Evolutionary conservation across 768 basidiomycete species (phyloP).

Genomic region (Dacryopinax primogenitus): DNA sequence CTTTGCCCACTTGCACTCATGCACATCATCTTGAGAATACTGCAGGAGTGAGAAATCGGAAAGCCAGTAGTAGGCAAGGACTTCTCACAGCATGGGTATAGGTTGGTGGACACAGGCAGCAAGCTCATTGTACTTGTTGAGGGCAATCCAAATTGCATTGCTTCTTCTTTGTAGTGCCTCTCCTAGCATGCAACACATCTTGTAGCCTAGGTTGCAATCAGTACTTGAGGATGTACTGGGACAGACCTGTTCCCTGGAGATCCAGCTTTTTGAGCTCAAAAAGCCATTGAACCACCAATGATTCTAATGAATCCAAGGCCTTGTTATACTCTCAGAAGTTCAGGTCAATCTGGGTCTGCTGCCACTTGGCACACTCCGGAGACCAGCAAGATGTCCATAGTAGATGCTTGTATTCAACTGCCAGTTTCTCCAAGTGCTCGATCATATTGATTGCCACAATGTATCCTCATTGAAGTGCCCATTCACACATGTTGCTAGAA

Average conservation of each 20-base stretch:
- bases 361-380: neutral
- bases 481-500: neutral
- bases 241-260: neutral
- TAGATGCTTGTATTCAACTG: neutral
- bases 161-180: constrained; percentile 26
- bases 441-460: neutral
- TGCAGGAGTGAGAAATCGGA: neutral
- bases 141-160: constrained; percentile 26
- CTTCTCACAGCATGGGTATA: constrained; percentile 7
- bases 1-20: neutral
- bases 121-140: constrained; percentile 26
- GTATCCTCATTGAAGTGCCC: neutral
- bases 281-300: neutral
- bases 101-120: constrained; percentile 17
- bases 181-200: constrained; percentile 26
- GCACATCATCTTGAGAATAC: neutral
- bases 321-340: neutral
- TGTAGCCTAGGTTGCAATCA: constrained; percentile 25
- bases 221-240: neutral
- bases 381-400: neutral
- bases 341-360: constrained; percentile 11
- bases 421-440: constrained; percentile 5
- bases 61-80: neutral
- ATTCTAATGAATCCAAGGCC: neutral
- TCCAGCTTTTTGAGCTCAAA: neutral